These are phyloP conservation scores for Beta corolliflora DNA, from an alignment of 179 eudicot species.

Conservation along the genomic window DNA sequence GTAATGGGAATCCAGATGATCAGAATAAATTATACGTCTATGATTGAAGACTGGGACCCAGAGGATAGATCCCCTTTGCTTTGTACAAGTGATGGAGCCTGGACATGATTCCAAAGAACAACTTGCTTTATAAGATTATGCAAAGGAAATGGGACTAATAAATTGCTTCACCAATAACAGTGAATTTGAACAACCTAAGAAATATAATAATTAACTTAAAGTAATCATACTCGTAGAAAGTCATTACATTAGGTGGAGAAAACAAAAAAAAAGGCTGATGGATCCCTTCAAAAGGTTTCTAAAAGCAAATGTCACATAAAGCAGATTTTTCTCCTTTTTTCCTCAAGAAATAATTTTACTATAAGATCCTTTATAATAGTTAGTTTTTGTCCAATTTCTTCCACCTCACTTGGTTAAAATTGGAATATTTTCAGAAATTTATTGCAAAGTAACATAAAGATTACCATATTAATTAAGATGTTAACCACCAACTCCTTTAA, in stretches of 20 bases:
- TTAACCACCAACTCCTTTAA: slow-evolving; percentile 11
- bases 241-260: slow-evolving; percentile 40
- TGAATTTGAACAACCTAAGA: background rate
- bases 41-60: slow-evolving; percentile 10
- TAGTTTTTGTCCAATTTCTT: no score
- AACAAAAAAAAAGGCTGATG: background rate
- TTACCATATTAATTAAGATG: background rate
- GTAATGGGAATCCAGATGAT: background rate
- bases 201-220: background rate
- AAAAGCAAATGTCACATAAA: slow-evolving; percentile 12
- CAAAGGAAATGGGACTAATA: slow-evolving; percentile 20
- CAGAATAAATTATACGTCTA: background rate
- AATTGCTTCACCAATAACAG: slow-evolving; percentile 5
- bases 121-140: slow-evolving; percentile 3
- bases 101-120: slow-evolving; percentile 4
- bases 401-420: no score
- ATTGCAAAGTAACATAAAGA: no score
- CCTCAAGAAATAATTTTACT: background rate
- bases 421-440: background rate
- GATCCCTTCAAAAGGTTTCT: background rate
- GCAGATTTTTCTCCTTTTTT: background rate
- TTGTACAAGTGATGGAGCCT: slow-evolving; percentile 3
- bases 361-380: background rate
- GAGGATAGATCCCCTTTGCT: slow-evolving; percentile 7
- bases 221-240: slow-evolving; percentile 16